phyloP scores from a whole-genome alignment of 2,329 filamentous ascomycete genomes.

The Penicillium sp. region DNA sequence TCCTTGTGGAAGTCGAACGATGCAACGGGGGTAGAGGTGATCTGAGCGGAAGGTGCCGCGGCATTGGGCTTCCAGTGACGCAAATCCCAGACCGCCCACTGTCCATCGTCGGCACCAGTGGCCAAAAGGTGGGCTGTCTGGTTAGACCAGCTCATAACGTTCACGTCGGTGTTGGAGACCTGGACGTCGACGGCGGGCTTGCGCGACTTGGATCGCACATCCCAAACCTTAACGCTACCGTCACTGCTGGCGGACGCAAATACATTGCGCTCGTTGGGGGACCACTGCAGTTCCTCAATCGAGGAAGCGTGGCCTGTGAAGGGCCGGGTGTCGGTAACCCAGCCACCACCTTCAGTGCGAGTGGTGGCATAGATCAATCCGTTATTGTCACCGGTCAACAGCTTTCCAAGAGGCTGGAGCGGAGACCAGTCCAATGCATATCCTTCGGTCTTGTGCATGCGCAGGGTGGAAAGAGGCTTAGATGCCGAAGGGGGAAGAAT shows the following conservation, averaged over 20 bases:
- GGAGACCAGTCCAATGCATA: constrained; percentile 98
- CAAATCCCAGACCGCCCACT: constrained; percentile 95
- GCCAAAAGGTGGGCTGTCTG: constrained; percentile 87
- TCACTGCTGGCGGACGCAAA: constrained; percentile 94
- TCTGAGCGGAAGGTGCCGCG: constrained; percentile 47
- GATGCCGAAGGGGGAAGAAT: constrained; percentile 78
- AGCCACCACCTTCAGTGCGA: constrained; percentile 81
- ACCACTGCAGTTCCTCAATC: constrained; percentile 97
- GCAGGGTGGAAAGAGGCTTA: constrained; percentile 82
- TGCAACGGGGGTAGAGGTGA: constrained; percentile 76
- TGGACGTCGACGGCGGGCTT: constrained; percentile 84
- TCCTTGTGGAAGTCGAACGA: constrained; percentile 95
- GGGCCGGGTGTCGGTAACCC: constrained; percentile 79
- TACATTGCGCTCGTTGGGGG: constrained; percentile 85
- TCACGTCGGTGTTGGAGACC: constrained; percentile 82
- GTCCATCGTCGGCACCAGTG: constrained; percentile 87
- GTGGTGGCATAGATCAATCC: constrained; percentile 88
- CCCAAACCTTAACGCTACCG: constrained; percentile 94
- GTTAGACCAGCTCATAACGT: constrained; percentile 93
- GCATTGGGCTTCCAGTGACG: constrained; percentile 81
- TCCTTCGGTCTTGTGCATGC: constrained; percentile 88
- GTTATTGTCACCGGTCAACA: constrained; percentile 87
- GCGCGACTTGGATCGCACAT: constrained; percentile 84
- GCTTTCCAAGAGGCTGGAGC: constrained; percentile 73
- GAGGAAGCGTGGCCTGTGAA: constrained; percentile 82